Conservation (phyloP, 2,329 filamentous ascomycete genomes). For the Stachybotrys echinatus region DNA sequence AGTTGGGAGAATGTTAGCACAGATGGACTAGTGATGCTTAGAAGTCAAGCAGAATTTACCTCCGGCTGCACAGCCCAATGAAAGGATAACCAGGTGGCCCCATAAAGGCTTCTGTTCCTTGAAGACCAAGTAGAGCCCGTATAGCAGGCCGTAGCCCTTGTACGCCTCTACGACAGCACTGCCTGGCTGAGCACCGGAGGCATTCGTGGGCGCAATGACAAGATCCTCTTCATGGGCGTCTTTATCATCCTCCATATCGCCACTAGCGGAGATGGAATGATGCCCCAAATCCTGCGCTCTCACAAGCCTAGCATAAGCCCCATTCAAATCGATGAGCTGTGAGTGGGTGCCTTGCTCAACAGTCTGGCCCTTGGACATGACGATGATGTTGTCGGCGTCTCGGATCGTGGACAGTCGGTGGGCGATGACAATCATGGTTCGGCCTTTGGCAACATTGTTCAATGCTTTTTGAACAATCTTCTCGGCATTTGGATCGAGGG, state of each 20-base stretch:
- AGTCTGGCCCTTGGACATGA: constrained; percentile 53
- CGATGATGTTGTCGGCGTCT: constrained; percentile 60
- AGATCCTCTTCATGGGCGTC: constrained; percentile 25
- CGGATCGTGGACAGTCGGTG: constrained; percentile 55
- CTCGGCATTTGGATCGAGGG: constrained; percentile 41
- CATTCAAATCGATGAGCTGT: constrained; percentile 40
- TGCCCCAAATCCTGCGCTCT: constrained; percentile 32
- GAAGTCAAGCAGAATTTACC: constrained; percentile 11
- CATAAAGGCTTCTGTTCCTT: constrained; percentile 23
- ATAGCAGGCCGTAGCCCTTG: constrained; percentile 17
- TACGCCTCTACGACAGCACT: constrained; percentile 5
- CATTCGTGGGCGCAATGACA: constrained; percentile 12
- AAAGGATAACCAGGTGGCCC: constrained; percentile 11
- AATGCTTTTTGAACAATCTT: constrained; percentile 51
- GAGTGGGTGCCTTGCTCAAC: constrained; percentile 60
- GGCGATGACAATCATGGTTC: constrained; percentile 63
- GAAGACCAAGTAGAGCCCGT: constrained; percentile 22
- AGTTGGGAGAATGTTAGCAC: not conserved
- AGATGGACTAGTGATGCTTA: not conserved
- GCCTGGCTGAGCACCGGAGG: constrained; percentile 15
- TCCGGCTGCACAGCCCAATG: constrained; percentile 18
- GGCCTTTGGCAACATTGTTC: constrained; percentile 45
- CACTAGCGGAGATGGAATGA: constrained; percentile 4
- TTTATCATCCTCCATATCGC: constrained; percentile 9
- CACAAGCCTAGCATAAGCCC: constrained; percentile 49